Evolutionary conservation across 495 filamentous ascomycete species (phyloP).

Genomic region (Cercophora scortea): DNA sequence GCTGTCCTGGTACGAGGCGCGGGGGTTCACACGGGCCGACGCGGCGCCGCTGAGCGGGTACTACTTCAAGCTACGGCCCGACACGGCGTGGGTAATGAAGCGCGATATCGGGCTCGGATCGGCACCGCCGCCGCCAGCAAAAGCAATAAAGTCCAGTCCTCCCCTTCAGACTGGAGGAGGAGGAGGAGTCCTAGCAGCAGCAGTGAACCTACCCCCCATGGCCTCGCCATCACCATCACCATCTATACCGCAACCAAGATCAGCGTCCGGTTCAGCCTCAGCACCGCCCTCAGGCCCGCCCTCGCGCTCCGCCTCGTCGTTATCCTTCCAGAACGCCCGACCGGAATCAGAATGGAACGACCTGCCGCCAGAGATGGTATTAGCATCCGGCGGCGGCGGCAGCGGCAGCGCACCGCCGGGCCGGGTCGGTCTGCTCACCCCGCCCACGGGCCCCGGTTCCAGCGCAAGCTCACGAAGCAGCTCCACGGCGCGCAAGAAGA

Average conservation of each 20-base stretch:
- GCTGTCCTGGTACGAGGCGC: constrained; percentile 72
- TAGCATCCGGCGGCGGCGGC: neutral
- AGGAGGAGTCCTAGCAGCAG: constrained; percentile 13
- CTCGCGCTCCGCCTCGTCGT: constrained; percentile 13
- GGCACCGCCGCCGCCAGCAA: neutral
- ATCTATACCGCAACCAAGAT: too few relatives aligned
- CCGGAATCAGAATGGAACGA: constrained; percentile 53
- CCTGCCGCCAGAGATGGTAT: constrained; percentile 43
- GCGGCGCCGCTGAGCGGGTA: constrained; percentile 57
- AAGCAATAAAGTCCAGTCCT: too few relatives aligned
- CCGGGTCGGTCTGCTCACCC: neutral
- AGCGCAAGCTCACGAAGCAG: constrained; percentile 42
- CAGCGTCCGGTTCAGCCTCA: too few relatives aligned
- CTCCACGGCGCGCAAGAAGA: constrained; percentile 37
- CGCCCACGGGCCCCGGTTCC: constrained; percentile 19
- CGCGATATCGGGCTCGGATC: constrained; percentile 20
- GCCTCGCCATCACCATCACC: neutral
- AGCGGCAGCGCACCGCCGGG: constrained; percentile 2
- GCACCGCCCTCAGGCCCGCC: neutral
- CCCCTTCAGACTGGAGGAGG: too few relatives aligned
- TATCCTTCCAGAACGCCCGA: constrained; percentile 44
- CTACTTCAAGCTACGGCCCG: constrained; percentile 76
- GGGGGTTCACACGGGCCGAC: constrained; percentile 61
- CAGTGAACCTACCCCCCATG: constrained; percentile 20
- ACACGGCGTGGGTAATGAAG: constrained; percentile 69